Evolutionary conservation across 208 protist genomes (phyloP), one percentile per base, ranked within the genome.

Genomic region (Leishmania mexicana): DNA sequence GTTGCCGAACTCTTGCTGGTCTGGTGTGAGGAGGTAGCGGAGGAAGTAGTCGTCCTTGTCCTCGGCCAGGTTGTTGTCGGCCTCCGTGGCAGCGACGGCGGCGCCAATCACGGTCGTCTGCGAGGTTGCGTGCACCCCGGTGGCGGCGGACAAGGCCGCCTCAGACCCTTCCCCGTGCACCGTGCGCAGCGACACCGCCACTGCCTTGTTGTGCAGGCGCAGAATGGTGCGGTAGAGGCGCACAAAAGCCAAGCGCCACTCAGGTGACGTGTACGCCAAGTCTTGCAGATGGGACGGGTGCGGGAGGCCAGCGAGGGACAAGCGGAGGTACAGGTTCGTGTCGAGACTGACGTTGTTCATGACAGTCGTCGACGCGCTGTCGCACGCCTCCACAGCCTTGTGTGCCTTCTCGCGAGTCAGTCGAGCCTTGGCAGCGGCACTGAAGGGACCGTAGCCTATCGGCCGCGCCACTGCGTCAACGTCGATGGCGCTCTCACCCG

Each of bases 1-100:
- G 78, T 98, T 95, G 42, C 95, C 95, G 74, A 98, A 96, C 71
- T 91, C 87, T 19, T 91, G 92, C 78, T 98, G 95, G 19, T 92
- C 85, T 10, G 88, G 83, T 1, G 85, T 92, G 28, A 98, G 88
- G 28, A 93, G 84, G 67, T 90, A 94, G 24, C 84, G 83, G 21
- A 92, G 76, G 11, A 95, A 70, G 53, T 83, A 89, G 62, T 93
- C 86, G 2, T 90, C 86, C 71, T 24, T 28, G 35, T 81, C 74
- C 7, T 38, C 62, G 24, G 60, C 60, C 40, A 76, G n/a, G 45
- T 35, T 49, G 38, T 49, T 11, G 68, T 53, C 42, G 68, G 45
- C 4, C 17, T 31, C 67, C 4, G 57, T 38, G 5, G 51, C 31
- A 31, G 31, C 60, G 38, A 73, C 40, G 4, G 53, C 54, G 19